phyloP scores from a whole-genome alignment of 495 filamentous ascomycete genomes.

The Xylaria scruposa region DNA sequence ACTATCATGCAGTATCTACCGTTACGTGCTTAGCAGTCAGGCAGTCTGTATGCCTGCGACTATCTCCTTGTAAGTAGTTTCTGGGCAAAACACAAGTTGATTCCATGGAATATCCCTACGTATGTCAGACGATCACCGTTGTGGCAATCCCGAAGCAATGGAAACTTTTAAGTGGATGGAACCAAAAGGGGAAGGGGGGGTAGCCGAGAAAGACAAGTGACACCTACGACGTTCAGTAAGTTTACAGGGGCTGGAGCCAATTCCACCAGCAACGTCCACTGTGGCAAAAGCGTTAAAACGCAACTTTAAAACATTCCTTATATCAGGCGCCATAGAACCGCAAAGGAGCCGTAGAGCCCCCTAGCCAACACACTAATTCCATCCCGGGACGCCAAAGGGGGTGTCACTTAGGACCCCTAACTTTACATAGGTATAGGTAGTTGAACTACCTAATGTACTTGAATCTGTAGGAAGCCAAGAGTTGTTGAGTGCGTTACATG shows the following conservation, averaged over 20 bases:
- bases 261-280: constrained; percentile 8
- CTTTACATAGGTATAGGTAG: too few relatives aligned
- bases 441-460: too few relatives aligned
- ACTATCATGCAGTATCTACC: constrained; percentile 10
- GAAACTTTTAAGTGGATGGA: constrained; percentile 2
- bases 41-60: not conserved
- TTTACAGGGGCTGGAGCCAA: not conserved
- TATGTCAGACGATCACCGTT: constrained; percentile 19
- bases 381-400: not conserved
- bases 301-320: constrained; percentile 7
- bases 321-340: constrained; percentile 15
- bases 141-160: constrained; percentile 26
- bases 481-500: not conserved
- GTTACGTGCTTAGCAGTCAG: not conserved
- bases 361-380: constrained; percentile 12
- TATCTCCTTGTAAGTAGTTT: not conserved
- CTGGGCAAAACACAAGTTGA: constrained; percentile 1
- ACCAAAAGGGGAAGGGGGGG: constrained; percentile 16
- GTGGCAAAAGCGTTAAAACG: constrained; percentile 10
- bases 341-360: not conserved
- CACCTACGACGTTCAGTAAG: not conserved
- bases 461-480: not conserved
- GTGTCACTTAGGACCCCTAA: not conserved
- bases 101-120: constrained; percentile 18
- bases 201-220: not conserved